Evolutionary conservation across 805 yeast species (phyloP).

Genomic region (Pichia manshurica): DNA sequence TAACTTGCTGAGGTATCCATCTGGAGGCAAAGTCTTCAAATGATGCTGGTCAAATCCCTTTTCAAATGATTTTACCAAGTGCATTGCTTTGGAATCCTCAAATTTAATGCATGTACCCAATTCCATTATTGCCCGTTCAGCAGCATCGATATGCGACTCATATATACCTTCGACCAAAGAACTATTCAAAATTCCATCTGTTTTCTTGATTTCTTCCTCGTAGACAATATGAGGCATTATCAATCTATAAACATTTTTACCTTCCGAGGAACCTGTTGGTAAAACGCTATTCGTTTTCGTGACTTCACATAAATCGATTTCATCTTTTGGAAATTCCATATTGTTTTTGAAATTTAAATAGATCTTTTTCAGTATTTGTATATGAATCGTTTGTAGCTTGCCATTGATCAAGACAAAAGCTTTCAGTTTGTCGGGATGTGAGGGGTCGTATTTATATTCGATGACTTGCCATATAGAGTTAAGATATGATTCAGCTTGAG

Average conservation of each 20-base stretch:
- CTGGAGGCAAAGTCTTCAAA: conserved; percentile 40
- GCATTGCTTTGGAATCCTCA: conserved; percentile 68
- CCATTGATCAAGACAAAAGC: conserved; percentile 66
- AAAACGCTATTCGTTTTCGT: conserved; percentile 55
- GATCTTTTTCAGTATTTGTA: conserved; percentile 69
- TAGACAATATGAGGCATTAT: conserved; percentile 63
- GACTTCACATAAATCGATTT: conserved; percentile 47
- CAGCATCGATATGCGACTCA: conserved; percentile 63
- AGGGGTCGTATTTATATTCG: conserved; percentile 53
- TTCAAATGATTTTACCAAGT: conserved; percentile 78
- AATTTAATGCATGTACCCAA: conserved; percentile 71
- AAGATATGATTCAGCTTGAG: conserved; percentile 74
- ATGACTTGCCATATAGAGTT: conserved; percentile 82
- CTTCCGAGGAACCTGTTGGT: conserved; percentile 61
- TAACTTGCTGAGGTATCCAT: conserved; percentile 50
- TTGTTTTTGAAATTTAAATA: conserved; percentile 60
- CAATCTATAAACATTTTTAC: conserved; percentile 48
- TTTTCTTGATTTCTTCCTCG: conserved; percentile 47
- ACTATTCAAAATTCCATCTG: conserved; percentile 60
- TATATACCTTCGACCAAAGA: conserved; percentile 61
- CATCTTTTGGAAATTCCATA: conserved; percentile 17
- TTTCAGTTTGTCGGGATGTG: conserved; percentile 66
- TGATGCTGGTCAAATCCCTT: conserved; percentile 72
- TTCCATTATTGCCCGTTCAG: conserved; percentile 71
- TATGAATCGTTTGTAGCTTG: conserved; percentile 64